phyloP scores from a whole-genome alignment of 441 rosid species.

The Arabidopsis hybrid region DNA sequence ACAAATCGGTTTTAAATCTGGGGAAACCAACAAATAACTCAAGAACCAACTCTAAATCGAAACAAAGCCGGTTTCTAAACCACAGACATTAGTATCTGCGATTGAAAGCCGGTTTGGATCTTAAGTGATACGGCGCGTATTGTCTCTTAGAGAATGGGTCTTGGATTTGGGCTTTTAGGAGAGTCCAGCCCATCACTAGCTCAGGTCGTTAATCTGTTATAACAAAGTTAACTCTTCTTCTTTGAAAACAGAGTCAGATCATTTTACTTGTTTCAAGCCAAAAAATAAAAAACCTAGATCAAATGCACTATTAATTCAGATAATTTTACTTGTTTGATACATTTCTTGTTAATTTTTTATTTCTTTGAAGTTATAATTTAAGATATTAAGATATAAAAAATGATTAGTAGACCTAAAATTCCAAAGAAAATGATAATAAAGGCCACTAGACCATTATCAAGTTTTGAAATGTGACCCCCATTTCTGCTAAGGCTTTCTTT shows the following conservation, averaged over 20 bases:
- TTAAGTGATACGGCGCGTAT: conserved; percentile 2
- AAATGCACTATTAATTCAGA: too few relatives aligned
- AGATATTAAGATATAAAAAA: background rate
- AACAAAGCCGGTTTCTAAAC: too few relatives aligned
- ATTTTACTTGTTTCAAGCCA: too few relatives aligned
- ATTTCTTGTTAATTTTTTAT: background rate
- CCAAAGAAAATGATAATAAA: too few relatives aligned
- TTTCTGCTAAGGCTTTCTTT: background rate
- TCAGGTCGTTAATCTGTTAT: too few relatives aligned
- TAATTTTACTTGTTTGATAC: too few relatives aligned
- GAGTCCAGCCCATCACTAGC: background rate
- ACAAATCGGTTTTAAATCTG: background rate
- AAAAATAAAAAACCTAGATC: too few relatives aligned
- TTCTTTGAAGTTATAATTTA: background rate
- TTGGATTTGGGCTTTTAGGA: background rate
- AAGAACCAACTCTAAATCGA: background rate
- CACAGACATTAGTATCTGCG: too few relatives aligned
- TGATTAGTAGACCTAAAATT: background rate
- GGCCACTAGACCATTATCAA: too few relatives aligned
- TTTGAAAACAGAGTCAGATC: too few relatives aligned
- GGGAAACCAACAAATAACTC: background rate
- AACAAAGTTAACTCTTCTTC: too few relatives aligned
- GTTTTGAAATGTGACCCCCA: background rate
- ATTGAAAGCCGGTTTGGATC: background rate
- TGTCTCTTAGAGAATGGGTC: background rate